phyloP scores from a whole-genome alignment of 331 rosid genomes.

The Prunus yedoensis region DNA sequence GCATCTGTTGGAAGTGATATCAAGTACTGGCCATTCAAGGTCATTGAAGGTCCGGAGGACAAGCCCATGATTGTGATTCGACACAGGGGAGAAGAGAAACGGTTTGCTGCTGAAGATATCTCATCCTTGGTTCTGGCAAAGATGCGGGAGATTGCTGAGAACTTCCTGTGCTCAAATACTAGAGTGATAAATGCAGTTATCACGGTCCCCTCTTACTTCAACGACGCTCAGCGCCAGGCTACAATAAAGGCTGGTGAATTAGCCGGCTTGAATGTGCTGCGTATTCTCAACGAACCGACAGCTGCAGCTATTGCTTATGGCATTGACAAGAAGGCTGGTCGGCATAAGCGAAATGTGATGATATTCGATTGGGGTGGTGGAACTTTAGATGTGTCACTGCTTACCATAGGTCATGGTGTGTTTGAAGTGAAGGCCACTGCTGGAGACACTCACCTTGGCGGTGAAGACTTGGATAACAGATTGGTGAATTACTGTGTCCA shows the following conservation, averaged over 20 bases:
- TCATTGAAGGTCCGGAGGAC: neutral
- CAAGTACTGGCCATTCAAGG: neutral
- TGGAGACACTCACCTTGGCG: too few species aligned
- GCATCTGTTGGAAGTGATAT: neutral
- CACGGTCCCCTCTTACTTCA: too few species aligned
- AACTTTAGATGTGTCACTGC: too few species aligned
- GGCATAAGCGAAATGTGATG: neutral
- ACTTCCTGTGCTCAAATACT: neutral
- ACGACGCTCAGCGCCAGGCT: too few species aligned
- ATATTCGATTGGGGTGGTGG: too few species aligned
- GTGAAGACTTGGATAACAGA: too few species aligned
- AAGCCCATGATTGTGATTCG: neutral
- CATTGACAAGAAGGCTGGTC: neutral
- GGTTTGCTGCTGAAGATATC: neutral
- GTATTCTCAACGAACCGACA: neutral
- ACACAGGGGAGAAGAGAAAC: neutral
- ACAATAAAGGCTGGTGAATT: too few species aligned
- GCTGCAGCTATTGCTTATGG: neutral
- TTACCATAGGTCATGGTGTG: too few species aligned
- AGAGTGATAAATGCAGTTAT: too few species aligned
- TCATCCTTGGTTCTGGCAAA: neutral
- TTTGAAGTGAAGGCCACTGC: too few species aligned
- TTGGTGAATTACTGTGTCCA: too few species aligned
- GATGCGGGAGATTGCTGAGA: conserved; percentile 3
- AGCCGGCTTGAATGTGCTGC: too few species aligned